Evolutionary conservation across 371 early-diverging fungal genomes (phyloP), one percentile per base, ranked within the genome.

Genomic region (Rhizopus arrhizus): DNA sequence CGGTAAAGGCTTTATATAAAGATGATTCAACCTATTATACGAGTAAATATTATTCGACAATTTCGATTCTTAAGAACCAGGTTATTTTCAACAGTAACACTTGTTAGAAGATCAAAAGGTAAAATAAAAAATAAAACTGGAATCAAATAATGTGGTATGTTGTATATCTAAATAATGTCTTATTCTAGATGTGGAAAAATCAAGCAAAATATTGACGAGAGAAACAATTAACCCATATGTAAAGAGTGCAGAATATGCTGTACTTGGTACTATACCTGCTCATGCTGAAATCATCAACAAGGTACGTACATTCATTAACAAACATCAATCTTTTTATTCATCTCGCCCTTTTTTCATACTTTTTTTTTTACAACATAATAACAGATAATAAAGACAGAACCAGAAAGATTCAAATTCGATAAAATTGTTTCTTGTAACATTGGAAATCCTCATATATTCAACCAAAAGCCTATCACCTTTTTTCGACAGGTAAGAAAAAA

Each of bases 391-490:
- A 8, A 38, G 13, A 13, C 40, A 8, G 40, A 13, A 4, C 40
- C 8, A 38, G 2, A 38, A 8, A 38, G 13, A 38, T 38, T 38
- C 40, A 38, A 38, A 6, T 97, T 96, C 74, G 69, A 79, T 43
- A 67, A 77, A 38, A 84, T 95, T 59, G 85, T 89, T 12, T 84
- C 79, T 64, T 94, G 95, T 80, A 97, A 97, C 74, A 96, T 97
- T 65, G 97, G 97, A 60, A 97, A 97, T 78, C 97, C 97, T 53
- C 96, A 97, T 75, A 91, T 92, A 70, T 83, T 97, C 15, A 69
- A 78, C 41, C 97, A 97, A 74, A 79, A 84, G 56, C 97, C 97
- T 33, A 91, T 97, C 73, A 93, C 97, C 16, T 97, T 95, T 65
- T 89, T 93, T 79, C 88, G 97, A 42, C 96, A 96, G 78, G 94